phyloP scores from a whole-genome alignment of 2,329 filamentous ascomycete genomes.

The Penicillium sp. region DNA sequence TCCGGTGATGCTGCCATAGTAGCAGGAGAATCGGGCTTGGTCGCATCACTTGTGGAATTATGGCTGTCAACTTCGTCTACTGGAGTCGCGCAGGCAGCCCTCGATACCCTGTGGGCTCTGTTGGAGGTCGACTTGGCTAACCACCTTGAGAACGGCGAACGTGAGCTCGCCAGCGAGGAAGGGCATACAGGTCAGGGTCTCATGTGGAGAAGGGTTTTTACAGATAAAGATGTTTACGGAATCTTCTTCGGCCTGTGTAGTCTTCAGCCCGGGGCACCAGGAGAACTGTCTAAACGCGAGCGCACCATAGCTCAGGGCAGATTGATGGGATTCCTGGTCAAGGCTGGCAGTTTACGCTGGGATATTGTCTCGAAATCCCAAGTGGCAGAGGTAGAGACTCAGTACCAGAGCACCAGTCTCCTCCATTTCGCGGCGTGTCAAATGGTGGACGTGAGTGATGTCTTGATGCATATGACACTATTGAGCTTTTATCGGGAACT shows the following conservation, averaged over 20 bases:
- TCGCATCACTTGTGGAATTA: slow-evolving; percentile 55
- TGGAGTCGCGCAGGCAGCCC: slow-evolving; percentile 55
- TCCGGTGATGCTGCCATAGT: slow-evolving; percentile 58
- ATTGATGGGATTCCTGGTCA: slow-evolving; percentile 58
- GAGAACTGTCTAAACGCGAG: slow-evolving; percentile 49
- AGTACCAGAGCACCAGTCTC: slow-evolving; percentile 44
- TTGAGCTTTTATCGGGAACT: slow-evolving; percentile 59
- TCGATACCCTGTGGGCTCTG: slow-evolving; percentile 53
- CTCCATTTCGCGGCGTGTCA: slow-evolving; percentile 55
- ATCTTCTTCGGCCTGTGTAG: slow-evolving; percentile 58
- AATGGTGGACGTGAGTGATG: slow-evolving; percentile 59
- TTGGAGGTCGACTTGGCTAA: slow-evolving; percentile 51
- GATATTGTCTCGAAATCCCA: slow-evolving; percentile 53
- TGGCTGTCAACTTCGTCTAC: slow-evolving; percentile 60
- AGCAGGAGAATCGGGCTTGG: slow-evolving; percentile 56
- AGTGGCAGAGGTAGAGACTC: slow-evolving; percentile 52
- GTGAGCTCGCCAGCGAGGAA: slow-evolving; percentile 20
- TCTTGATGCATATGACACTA: slow-evolving; percentile 61
- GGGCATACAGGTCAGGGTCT: slow-evolving; percentile 48
- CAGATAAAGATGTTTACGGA: slow-evolving; percentile 59
- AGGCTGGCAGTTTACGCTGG: slow-evolving; percentile 57
- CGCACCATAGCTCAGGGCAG: slow-evolving; percentile 62
- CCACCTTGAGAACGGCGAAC: slow-evolving; percentile 28
- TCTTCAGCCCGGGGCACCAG: slow-evolving; percentile 38
- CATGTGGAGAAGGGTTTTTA: slow-evolving; percentile 63